A percentile compares a stretch with the other conserved stretches of the same genome.
Evolutionary conservation across 2,329 filamentous ascomycete genomes (phyloP).

Genomic region (Fusarium austroafricanum): DNA sequence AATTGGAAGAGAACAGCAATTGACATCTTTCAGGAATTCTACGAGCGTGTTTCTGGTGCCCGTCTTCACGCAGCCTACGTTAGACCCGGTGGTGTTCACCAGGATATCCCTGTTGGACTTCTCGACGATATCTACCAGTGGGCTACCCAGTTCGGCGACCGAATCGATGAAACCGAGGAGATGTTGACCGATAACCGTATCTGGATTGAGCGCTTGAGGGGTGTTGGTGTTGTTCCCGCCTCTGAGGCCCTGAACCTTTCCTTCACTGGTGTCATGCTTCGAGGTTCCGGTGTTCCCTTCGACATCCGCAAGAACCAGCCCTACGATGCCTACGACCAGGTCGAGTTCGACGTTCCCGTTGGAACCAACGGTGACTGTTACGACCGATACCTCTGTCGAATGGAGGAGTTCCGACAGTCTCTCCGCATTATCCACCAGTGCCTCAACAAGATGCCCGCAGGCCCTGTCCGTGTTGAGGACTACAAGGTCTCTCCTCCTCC

Average conservation of each 20-base stretch:
- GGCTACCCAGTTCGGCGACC: constrained; percentile 98
- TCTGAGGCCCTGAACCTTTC: constrained; percentile 96
- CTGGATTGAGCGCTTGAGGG: constrained; percentile 94
- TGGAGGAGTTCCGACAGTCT: constrained; percentile 99
- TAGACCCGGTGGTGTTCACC: constrained; percentile 93
- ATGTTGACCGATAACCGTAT: constrained; percentile 99
- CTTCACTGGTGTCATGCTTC: constrained; percentile 97
- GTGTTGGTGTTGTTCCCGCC: constrained; percentile 90
- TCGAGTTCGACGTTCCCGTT: constrained; percentile 98
- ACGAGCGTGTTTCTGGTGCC: constrained; percentile 97
- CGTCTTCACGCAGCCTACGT: constrained; percentile 98
- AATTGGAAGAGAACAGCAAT: neutral
- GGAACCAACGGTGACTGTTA: constrained; percentile 99
- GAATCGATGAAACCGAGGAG: constrained; percentile 98
- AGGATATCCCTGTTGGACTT: constrained; percentile 92
- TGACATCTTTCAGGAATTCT: constrained; percentile 82
- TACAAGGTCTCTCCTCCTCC: constrained; percentile 98
- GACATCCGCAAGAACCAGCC: constrained; percentile 97
- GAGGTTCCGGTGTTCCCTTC: constrained; percentile 95
- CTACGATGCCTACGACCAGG: constrained; percentile 97
- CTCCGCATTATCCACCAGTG: constrained; percentile 99
- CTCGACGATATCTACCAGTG: constrained; percentile 99
- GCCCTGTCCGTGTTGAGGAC: constrained; percentile 94
- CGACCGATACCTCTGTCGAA: constrained; percentile 97
- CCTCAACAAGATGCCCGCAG: constrained; percentile 97